phyloP scores from a whole-genome alignment of 768 basidiomycete genomes.

The Ephemerocybe angulata region DNA sequence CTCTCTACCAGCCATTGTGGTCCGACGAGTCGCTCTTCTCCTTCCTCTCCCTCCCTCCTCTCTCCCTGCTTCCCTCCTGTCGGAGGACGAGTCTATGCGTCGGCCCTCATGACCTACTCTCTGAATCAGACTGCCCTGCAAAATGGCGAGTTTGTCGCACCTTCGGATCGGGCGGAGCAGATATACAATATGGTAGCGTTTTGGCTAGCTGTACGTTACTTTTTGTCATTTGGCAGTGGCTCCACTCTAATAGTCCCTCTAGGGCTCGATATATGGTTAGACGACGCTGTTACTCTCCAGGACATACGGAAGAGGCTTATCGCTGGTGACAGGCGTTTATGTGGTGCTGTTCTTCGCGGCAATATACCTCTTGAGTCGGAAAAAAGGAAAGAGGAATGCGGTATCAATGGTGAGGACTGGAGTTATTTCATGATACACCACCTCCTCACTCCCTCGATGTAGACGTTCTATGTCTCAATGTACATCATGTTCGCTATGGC shows the following conservation, averaged over 20 bases:
- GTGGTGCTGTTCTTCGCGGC: neutral
- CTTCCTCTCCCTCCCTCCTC: neutral
- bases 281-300: neutral
- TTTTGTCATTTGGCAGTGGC: no score
- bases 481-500: conserved; percentile 2
- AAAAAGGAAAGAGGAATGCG: neutral
- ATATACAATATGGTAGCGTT: neutral
- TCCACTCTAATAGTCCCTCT: neutral
- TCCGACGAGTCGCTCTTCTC: neutral
- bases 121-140: neutral
- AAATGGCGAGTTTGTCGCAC: neutral
- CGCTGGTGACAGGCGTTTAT: neutral
- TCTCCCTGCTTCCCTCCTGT: neutral
- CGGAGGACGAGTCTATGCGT: neutral
- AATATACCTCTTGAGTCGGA: neutral
- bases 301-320: no score
- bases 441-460: neutral
- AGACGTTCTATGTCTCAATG: conserved; percentile 7
- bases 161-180: neutral
- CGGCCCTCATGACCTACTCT: neutral
- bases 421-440: neutral
- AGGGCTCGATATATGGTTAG: conserved; percentile 1
- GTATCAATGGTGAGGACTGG: neutral
- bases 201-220: neutral
- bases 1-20: no score